phyloP scores from a whole-genome alignment of 495 filamentous ascomycete species.

The Aspergillus ostianus region DNA sequence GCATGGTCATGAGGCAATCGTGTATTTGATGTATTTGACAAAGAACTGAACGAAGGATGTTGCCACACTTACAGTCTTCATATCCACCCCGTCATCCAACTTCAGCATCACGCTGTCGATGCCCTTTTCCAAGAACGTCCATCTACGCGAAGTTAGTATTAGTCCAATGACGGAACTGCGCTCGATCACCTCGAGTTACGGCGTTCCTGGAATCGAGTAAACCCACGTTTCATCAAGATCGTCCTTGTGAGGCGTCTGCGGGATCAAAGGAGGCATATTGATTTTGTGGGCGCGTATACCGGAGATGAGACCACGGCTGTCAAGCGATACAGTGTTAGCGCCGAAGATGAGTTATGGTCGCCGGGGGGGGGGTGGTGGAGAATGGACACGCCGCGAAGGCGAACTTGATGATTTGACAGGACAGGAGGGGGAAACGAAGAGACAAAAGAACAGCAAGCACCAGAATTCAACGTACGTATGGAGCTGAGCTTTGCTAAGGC shows the following conservation, averaged over 20 bases:
- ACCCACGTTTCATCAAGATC: conserved; percentile 82
- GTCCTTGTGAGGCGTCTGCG: conserved; percentile 67
- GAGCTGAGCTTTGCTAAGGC: neutral
- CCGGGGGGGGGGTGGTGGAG: too few species aligned
- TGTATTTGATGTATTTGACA: too few species aligned
- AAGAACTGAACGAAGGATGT: neutral
- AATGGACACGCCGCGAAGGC: neutral
- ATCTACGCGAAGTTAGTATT: conserved; percentile 51
- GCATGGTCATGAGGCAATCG: neutral
- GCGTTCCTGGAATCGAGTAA: neutral
- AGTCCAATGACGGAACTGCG: neutral
- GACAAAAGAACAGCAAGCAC: neutral
- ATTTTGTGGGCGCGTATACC: conserved; percentile 16
- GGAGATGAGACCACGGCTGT: conserved; percentile 8
- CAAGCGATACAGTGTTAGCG: conserved; percentile 7
- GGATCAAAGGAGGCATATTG: conserved; percentile 40
- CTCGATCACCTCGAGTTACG: neutral
- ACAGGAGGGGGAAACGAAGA: neutral
- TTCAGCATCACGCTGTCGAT: conserved; percentile 91
- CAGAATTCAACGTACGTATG: neutral
- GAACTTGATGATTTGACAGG: neutral
- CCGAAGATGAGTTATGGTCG: neutral
- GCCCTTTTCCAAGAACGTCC: conserved; percentile 82
- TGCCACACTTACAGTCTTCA: conserved; percentile 66
- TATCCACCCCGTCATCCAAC: conserved; percentile 87